Evolutionary conservation across 2,329 filamentous ascomycete species (phyloP), one percentile per base, ranked within the genome.

Genomic region (Penicillium italicum): DNA sequence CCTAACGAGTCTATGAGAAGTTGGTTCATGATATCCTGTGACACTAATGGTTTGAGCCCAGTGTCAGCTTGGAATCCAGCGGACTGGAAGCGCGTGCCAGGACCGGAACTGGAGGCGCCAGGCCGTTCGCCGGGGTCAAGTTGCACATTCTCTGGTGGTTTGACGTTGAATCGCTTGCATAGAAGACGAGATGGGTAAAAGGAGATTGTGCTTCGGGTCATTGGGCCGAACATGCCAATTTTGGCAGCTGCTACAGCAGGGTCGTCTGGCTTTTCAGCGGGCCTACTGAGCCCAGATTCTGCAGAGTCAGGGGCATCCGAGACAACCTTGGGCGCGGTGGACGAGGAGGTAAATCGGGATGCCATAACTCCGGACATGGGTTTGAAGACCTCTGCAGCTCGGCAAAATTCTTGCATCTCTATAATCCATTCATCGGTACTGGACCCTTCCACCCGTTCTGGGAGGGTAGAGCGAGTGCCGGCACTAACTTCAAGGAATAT

Each of bases 141-240:
- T 64, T 83, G 81, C 31, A 88, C 85, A 70, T 91, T 83, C 10
- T 82, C 80, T 0, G 92, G 91, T 9, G 88, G 84, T 57, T 82
- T 85, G n/a, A 97, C 88, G 64, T 91, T 91, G 75, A 99, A 96
- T 9, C 94, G 82, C 72, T 97, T 99, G 76, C 93, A 97, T n/a
- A 97, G 75, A 38, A 99, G 75, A 52, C 91, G 81, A 1, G 88
- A 87, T 0, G 94, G 94, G 64, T 86, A 87, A 72, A 96, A 97
- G 5, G 86, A 82, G 8, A 83, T 72, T 0, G 81, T 79, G 22
- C 81, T 85, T 58, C 94, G 81, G 3, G 94, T 99, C 84, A 97
- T 82, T 14, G 85, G 82, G 1, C 94, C 94, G 74, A 92, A 97
- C 91, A 97, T 96, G 55, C 91, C 91, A 69, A 97, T 77, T 66